A percentile compares a stretch with the other conserved stretches of the same genome.
Evolutionary conservation across 768 basidiomycete species (phyloP).

Genomic region (Hirschioporus abietinus): DNA sequence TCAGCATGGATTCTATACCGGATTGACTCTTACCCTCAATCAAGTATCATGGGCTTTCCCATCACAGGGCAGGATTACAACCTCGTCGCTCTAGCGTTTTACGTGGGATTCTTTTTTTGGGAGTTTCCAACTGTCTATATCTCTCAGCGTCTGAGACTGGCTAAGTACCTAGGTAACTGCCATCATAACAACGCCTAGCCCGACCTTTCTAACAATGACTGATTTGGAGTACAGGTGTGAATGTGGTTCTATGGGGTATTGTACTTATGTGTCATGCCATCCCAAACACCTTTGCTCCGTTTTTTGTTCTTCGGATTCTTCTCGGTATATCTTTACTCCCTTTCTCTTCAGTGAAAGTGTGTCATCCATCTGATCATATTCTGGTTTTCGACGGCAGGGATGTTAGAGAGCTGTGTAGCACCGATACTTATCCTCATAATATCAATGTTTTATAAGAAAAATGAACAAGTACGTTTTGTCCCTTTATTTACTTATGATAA

Average conservation of each 20-base stretch:
- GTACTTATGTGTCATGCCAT: slow-evolving; percentile 57
- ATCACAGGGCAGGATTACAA: slow-evolving; percentile 63
- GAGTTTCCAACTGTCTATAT: slow-evolving; percentile 66
- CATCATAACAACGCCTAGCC: not conserved
- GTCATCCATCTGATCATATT: not conserved
- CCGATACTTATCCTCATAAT: slow-evolving; percentile 58
- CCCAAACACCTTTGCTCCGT: slow-evolving; percentile 50
- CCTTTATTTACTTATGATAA: not conserved
- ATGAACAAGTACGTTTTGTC: slow-evolving; percentile 42
- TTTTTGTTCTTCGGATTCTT: slow-evolving; percentile 57
- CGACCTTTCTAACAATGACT: not conserved
- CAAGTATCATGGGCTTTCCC: slow-evolving; percentile 60
- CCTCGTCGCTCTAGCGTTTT: slow-evolving; percentile 58
- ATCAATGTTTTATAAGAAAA: slow-evolving; percentile 65
- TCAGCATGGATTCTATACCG: not conserved
- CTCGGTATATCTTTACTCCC: slow-evolving; percentile 33
- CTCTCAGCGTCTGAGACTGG: slow-evolving; percentile 53
- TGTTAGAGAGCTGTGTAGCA: slow-evolving; percentile 63
- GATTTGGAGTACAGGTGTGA: slow-evolving; percentile 33
- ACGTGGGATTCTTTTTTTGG: slow-evolving; percentile 52
- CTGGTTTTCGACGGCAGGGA: slow-evolving; percentile 32
- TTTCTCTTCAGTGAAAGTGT: not conserved
- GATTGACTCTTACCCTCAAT: not conserved
- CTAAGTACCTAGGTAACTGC: slow-evolving; percentile 53
- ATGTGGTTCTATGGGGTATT: slow-evolving; percentile 55